A percentile compares a stretch with the other conserved stretches of the same genome.
These are phyloP conservation scores for Cephaloascus albidus DNA, from an alignment of 805 yeast genomes.

Conservation along the genomic window DNA sequence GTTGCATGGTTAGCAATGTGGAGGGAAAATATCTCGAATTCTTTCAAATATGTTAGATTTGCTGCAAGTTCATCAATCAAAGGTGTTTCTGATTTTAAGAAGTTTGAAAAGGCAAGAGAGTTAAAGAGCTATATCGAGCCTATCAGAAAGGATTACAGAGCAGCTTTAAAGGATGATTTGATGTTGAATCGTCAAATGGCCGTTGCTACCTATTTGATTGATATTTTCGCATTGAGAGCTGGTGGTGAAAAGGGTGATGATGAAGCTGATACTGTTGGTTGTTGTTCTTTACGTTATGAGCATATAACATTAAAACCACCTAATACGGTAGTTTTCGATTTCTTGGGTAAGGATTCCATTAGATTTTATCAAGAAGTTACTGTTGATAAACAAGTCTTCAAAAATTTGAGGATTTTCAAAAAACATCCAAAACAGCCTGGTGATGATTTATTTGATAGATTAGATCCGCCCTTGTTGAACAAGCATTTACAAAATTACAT, in stretches of 20 bases:
- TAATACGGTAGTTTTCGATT: slow-evolving; percentile 77
- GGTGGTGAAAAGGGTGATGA: slow-evolving; percentile 97
- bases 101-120: slow-evolving; percentile 89
- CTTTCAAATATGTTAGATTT: slow-evolving; percentile 80
- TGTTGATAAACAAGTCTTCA: slow-evolving; percentile 87
- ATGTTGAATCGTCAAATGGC: slow-evolving; percentile 91
- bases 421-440: slow-evolving; percentile 86
- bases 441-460: slow-evolving; percentile 84
- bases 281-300: slow-evolving; percentile 88
- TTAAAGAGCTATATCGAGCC: slow-evolving; percentile 61
- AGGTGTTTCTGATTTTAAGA: slow-evolving; percentile 84
- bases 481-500: slow-evolving; percentile 82
- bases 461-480: slow-evolving; percentile 76
- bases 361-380: slow-evolving; percentile 87
- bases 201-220: slow-evolving; percentile 87
- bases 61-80: slow-evolving; percentile 87
- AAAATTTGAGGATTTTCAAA: slow-evolving; percentile 79
- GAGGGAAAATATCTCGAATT: slow-evolving; percentile 84
- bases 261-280: slow-evolving; percentile 97
- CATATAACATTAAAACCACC: slow-evolving; percentile 85
- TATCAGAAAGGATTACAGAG: slow-evolving; percentile 68
- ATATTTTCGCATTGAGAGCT: slow-evolving; percentile 90
- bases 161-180: slow-evolving; percentile 57
- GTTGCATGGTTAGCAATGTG: slow-evolving; percentile 97
- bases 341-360: slow-evolving; percentile 92